Percentiles rank a stretch among this genome's conserved stretches.
Evolutionary conservation across 441 rosid species (phyloP).

Genomic region (Flueggea neowawraea): DNA sequence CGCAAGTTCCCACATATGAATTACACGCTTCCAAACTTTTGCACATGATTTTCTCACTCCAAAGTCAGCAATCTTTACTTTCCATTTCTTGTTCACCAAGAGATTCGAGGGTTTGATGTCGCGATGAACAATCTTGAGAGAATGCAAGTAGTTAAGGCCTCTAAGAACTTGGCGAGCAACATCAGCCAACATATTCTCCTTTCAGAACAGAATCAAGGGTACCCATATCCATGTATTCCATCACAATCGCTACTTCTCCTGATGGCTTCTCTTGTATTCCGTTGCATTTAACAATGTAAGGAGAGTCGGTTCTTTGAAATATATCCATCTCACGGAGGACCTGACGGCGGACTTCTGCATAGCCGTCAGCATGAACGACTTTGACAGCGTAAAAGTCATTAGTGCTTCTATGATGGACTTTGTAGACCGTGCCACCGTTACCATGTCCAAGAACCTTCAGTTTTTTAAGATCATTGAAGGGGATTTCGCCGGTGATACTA

Average conservation of each 20-base stretch:
- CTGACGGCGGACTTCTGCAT: constrained; percentile 47
- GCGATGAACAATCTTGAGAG: constrained; percentile 69
- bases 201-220: constrained; percentile 49
- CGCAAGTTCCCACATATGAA: constrained; percentile 92
- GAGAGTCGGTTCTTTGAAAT: constrained; percentile 64
- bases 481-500: neutral
- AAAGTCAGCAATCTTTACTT: constrained; percentile 85
- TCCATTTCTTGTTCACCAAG: constrained; percentile 50
- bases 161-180: constrained; percentile 60
- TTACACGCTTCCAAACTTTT: constrained; percentile 70
- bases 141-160: constrained; percentile 68
- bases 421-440: constrained; percentile 65
- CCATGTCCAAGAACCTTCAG: constrained; percentile 68
- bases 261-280: constrained; percentile 48
- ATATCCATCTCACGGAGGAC: constrained; percentile 61
- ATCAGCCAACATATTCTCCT: constrained; percentile 40
- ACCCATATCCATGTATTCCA: constrained; percentile 74
- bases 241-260: constrained; percentile 51
- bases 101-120: constrained; percentile 89
- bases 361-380: constrained; percentile 50
- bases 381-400: constrained; percentile 51
- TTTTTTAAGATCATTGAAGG: constrained; percentile 44
- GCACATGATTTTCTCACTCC: constrained; percentile 83
- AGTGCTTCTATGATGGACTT: constrained; percentile 46
- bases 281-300: constrained; percentile 44